Percentiles rank a stretch among this genome's conserved stretches.
Conservation (phyloP, 192 early-diverging fungal genomes). For the Backusella luteola region DNA sequence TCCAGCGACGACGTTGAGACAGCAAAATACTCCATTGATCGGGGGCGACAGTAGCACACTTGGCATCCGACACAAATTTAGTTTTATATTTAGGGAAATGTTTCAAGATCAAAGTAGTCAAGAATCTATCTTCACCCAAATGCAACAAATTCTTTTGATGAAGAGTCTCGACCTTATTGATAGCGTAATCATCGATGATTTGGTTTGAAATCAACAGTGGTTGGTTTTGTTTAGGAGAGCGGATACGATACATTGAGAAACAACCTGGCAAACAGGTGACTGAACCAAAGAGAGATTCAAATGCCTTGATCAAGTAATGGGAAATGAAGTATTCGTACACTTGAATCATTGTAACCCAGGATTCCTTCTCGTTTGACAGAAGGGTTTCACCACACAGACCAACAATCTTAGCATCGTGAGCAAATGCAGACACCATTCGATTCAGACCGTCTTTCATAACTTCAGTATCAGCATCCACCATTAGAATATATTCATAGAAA, state of each 20-base stretch:
- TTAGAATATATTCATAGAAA: slow-evolving; percentile 94
- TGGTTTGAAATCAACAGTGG: slow-evolving; percentile 88
- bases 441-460: slow-evolving; percentile 88
- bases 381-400: slow-evolving; percentile 95
- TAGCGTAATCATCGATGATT: slow-evolving; percentile 89
- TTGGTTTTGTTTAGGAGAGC: slow-evolving; percentile 79
- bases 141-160: slow-evolving; percentile 98
- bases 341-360: slow-evolving; percentile 97
- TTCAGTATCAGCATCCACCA: slow-evolving; percentile 97
- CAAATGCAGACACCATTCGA: slow-evolving; percentile 85
- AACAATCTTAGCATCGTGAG: slow-evolving; percentile 87
- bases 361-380: slow-evolving; percentile 87
- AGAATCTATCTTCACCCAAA: slow-evolving; percentile 96
- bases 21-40: slow-evolving; percentile 90
- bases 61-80: slow-evolving; percentile 88
- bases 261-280: slow-evolving; percentile 98
- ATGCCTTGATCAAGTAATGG: slow-evolving; percentile 94
- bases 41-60: slow-evolving; percentile 90
- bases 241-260: slow-evolving; percentile 98
- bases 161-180: slow-evolving; percentile 91
- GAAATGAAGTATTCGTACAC: slow-evolving; percentile 98
- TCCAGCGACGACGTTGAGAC: slow-evolving; percentile 99
- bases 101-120: slow-evolving; percentile 92
- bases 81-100: slow-evolving; percentile 96
- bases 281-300: slow-evolving; percentile 94